Conservation (phyloP, 2,329 filamentous ascomycete genomes). For the Penicillium sp. region DNA sequence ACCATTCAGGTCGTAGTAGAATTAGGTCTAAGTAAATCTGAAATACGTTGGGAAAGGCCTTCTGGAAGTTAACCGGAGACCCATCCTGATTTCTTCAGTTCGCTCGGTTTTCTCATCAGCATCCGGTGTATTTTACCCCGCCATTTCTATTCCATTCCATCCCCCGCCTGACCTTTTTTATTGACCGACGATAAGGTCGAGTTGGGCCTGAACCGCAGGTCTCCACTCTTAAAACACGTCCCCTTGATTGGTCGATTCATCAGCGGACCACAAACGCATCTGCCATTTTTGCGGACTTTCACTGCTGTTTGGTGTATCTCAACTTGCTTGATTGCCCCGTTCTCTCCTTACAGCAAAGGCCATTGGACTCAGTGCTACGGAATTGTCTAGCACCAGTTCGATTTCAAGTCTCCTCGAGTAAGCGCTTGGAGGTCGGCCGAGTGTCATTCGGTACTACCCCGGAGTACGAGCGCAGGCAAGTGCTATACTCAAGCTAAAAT, state of each 20-base stretch:
- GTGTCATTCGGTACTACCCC: constrained; percentile 3
- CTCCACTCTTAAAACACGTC: constrained; percentile 2
- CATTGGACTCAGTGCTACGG: neutral
- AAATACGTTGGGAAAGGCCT: neutral
- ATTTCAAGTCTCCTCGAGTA: neutral
- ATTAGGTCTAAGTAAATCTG: neutral
- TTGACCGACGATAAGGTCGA: neutral
- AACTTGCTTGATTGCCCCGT: neutral
- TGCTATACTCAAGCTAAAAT: neutral
- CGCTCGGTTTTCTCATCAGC: neutral
- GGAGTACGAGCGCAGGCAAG: constrained; percentile 2
- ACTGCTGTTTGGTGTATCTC: neutral
- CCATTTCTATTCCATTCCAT: neutral
- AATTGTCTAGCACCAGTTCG: neutral
- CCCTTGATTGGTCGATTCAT: constrained; percentile 15
- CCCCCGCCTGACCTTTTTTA: neutral
- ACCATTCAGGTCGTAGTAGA: neutral
- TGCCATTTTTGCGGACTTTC: constrained; percentile 12
- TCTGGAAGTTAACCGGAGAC: neutral
- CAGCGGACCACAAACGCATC: constrained; percentile 10
- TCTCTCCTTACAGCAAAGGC: neutral
- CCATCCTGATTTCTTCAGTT: neutral
- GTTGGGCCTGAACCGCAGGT: neutral
- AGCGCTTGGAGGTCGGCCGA: neutral
- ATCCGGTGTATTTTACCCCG: no score